phyloP scores from a whole-genome alignment of 164 flowering plant genomes.

The Magnolia sinica region DNA sequence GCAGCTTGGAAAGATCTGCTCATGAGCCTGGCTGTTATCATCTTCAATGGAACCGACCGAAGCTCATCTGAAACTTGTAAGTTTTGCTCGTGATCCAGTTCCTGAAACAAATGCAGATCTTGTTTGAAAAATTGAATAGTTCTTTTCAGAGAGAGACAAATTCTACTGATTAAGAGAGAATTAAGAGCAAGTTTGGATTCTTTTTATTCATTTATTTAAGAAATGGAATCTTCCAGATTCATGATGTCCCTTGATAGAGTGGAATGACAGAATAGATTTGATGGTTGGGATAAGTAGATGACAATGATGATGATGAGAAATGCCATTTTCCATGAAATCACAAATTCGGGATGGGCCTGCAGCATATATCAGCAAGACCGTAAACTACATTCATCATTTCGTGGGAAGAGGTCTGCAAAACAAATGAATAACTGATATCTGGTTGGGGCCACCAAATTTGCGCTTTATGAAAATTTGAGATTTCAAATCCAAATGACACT shows the following conservation, averaged over 20 bases:
- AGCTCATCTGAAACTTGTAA: conserved; percentile 49
- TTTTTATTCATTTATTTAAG: neutral
- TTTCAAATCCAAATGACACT: too few species aligned
- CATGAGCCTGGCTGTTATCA: conserved; percentile 49
- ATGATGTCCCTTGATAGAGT: neutral
- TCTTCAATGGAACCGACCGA: conserved; percentile 48
- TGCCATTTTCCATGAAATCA: too few species aligned
- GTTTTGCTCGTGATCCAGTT: conserved; percentile 47
- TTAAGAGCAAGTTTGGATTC: neutral
- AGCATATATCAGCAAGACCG: too few species aligned
- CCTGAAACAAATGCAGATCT: conserved; percentile 40
- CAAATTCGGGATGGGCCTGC: too few species aligned
- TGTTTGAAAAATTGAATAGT: neutral
- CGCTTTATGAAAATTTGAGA: neutral
- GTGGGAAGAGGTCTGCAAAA: too few species aligned
- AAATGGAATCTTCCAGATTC: neutral
- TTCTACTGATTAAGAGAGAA: neutral
- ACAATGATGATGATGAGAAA: too few species aligned
- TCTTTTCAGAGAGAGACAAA: neutral
- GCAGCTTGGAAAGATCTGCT: conserved; percentile 71
- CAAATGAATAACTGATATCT: too few species aligned
- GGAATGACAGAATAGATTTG: neutral
- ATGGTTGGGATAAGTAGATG: neutral
- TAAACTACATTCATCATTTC: too few species aligned
- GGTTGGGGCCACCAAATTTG: too few species aligned